Conservation (phyloP, 2,329 filamentous ascomycete species). For the Aspergillus pseudoviridinutans region DNA sequence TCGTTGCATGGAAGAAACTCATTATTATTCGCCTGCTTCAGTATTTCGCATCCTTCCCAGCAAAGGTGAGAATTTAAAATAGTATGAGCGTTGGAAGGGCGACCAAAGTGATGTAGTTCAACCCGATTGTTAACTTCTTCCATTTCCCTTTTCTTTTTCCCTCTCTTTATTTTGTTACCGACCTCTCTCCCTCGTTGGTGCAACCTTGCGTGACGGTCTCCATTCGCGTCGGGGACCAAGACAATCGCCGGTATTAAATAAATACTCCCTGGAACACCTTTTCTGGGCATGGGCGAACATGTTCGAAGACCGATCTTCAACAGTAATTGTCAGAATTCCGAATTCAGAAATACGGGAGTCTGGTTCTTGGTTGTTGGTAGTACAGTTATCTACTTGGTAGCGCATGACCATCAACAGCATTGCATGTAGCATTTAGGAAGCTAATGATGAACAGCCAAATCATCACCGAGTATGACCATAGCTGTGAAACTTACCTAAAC, state of each 20-base stretch:
- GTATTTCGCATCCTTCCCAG: slow-evolving; percentile 1
- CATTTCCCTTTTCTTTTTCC: background rate
- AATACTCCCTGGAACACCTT: background rate
- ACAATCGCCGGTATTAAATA: background rate
- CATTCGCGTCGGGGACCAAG: background rate
- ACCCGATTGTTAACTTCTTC: background rate
- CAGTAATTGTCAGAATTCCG: background rate
- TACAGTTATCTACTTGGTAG: background rate
- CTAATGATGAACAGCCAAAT: background rate
- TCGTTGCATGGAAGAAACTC: background rate
- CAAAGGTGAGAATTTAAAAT: background rate
- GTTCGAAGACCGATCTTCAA: background rate
- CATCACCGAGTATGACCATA: background rate
- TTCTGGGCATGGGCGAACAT: slow-evolving; percentile 1
- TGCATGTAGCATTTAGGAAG: background rate
- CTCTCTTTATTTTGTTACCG: background rate
- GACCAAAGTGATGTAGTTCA: background rate
- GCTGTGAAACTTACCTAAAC: background rate
- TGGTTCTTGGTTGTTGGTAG: background rate
- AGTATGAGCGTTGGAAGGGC: background rate
- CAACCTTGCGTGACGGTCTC: background rate
- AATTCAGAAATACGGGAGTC: background rate
- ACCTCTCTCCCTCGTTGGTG: background rate
- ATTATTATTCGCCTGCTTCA: background rate
- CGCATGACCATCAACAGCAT: background rate